Percentiles rank a stretch among this genome's conserved stretches.
phyloP scores from a whole-genome alignment of 2,329 filamentous ascomycete species.

The Claviceps maximensis region DNA sequence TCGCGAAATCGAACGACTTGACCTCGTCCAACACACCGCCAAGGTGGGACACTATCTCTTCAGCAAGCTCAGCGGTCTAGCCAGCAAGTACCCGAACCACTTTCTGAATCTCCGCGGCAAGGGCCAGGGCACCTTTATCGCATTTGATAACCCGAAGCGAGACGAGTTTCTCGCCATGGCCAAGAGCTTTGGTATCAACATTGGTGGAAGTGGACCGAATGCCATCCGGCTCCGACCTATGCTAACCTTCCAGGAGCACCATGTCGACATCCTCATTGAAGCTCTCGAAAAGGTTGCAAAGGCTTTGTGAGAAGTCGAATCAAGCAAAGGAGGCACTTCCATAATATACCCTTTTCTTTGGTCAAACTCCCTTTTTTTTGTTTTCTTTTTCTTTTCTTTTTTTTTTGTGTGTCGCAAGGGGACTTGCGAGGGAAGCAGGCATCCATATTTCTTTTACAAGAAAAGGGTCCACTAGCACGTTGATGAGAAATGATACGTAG shows the following conservation, averaged over 20 bases:
- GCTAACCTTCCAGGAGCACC: constrained; percentile 84
- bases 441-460: too few relatives aligned
- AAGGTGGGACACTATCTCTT: constrained; percentile 68
- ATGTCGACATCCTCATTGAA: constrained; percentile 75
- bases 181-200: constrained; percentile 73
- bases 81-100: constrained; percentile 58
- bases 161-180: constrained; percentile 69
- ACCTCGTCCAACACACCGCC: constrained; percentile 70
- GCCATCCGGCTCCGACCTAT: constrained; percentile 78
- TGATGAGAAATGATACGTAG: too few relatives aligned
- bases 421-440: too few relatives aligned
- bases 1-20: constrained; percentile 61
- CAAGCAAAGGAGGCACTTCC: too few relatives aligned
- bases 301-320: constrained; percentile 14
- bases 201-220: constrained; percentile 64
- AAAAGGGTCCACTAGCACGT: too few relatives aligned
- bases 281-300: constrained; percentile 61
- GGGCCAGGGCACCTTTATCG: constrained; percentile 82
- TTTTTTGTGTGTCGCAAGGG: too few relatives aligned
- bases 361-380: neutral
- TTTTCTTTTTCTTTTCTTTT: too few relatives aligned
- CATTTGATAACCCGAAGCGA: constrained; percentile 71
- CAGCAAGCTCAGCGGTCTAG: constrained; percentile 52
- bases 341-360: neutral
- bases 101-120: constrained; percentile 78